Evolutionary conservation across 257 asterid species (phyloP).

Genomic region (Primulina tabacum): DNA sequence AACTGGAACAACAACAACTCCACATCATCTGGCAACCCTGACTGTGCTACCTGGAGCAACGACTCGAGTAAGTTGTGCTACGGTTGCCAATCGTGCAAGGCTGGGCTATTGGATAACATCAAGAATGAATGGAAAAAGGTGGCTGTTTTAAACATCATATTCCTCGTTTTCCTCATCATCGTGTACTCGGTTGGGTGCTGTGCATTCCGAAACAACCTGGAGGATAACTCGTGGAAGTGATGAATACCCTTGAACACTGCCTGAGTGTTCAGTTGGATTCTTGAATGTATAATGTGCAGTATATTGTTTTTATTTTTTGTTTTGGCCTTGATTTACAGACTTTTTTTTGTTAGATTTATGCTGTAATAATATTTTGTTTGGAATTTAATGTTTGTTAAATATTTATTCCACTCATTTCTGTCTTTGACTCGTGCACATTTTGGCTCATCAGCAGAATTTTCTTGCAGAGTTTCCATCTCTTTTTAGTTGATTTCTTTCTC

Average conservation of each 20-base stretch:
- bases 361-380: conserved; percentile 11
- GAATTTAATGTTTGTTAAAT: conserved; percentile 4
- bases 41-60: conserved; percentile 61
- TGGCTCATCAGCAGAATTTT: background rate
- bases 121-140: conserved; percentile 81
- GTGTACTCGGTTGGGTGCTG: conserved; percentile 88
- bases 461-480: background rate
- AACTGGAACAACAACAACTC: conserved; percentile 50
- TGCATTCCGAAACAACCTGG: conserved; percentile 80
- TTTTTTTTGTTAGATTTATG: background rate
- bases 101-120: conserved; percentile 79
- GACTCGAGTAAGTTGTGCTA: conserved; percentile 58
- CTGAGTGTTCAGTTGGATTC: background rate
- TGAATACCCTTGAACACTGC: conserved; percentile 63
- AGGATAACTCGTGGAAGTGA: conserved; percentile 71
- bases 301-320: conserved; percentile 1
- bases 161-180: conserved; percentile 70
- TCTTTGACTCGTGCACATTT: background rate
- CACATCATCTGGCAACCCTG: conserved; percentile 38
- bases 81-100: conserved; percentile 76
- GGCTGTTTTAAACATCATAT: conserved; percentile 62
- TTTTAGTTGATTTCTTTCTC: background rate
- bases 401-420: background rate
- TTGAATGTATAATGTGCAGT: conserved; percentile 28
- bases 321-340: conserved; percentile 11